A percentile compares a stretch with the other conserved stretches of the same genome.
Evolutionary conservation across 2,329 filamentous ascomycete species (phyloP).

Genomic region (Leptographium flavum): DNA sequence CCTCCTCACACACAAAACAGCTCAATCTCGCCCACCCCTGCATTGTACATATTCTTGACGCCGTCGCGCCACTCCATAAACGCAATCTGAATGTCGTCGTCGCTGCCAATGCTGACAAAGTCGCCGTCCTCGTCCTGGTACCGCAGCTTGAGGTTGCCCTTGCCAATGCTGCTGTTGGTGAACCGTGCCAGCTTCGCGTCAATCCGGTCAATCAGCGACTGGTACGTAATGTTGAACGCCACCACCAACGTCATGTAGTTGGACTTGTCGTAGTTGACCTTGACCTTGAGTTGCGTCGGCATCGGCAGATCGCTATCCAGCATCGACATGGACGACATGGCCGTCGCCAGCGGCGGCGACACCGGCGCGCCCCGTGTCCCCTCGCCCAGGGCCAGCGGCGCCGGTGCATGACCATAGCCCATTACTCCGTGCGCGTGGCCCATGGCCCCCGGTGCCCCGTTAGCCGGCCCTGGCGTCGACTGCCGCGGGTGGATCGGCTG

Average conservation of each 20-base stretch:
- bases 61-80: constrained; percentile 88
- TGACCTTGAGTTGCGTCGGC: constrained; percentile 79
- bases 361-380: constrained; percentile 17
- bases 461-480: constrained; percentile 24
- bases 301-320: constrained; percentile 29
- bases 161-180: constrained; percentile 70
- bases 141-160: constrained; percentile 69
- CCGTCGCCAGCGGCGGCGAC: constrained; percentile 22
- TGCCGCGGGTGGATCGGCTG: constrained; percentile 39
- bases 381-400: constrained; percentile 10
- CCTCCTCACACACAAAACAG: constrained; percentile 54
- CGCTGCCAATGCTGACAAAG: constrained; percentile 82
- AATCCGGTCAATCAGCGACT: constrained; percentile 85
- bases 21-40: constrained; percentile 78
- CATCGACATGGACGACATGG: constrained; percentile 19
- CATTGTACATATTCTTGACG: constrained; percentile 38
- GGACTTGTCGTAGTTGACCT: constrained; percentile 73
- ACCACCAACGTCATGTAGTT: constrained; percentile 95
- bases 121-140: constrained; percentile 90
- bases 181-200: constrained; percentile 87
- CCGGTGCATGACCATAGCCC: not conserved
- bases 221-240: constrained; percentile 86
- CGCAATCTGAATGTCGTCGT: constrained; percentile 91
- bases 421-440: not conserved
- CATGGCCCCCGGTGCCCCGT: constrained; percentile 6